Base-by-base conservation (phyloP, 352 stramenopile genomes). In the Globisporangium irregulare region DNA sequence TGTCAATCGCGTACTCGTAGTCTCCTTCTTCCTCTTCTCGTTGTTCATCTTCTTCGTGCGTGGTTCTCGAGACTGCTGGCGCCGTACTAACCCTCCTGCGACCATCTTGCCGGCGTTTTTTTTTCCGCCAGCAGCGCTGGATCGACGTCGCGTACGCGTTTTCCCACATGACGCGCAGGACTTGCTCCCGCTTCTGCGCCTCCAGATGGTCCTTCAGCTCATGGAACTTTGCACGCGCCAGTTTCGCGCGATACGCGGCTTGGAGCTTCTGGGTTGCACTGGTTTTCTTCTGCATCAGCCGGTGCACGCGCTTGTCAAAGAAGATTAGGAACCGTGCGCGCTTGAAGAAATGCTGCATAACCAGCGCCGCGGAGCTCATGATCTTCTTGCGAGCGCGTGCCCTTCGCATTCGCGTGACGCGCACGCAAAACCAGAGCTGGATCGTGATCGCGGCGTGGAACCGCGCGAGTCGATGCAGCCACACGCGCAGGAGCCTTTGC, bases 121-220 rank as follows among this genome's bases (percentile, higher is more conserved):
- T 62, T 25, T 72, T 67, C 6, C 79, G 76, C 82, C 85, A 93
- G 72, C 80, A 89, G 6, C 58, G 74, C 69, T 92, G 82, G 38
- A 93, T 86, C 5, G 72, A 78, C 12, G 80, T 89, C 25, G 86
- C 86, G 63, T 90, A 92, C n/a, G 82, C 79, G 34, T 90, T 88
- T 50, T 79, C 66, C 86, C 86, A 93, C 86, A 93, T 93, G 1
- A 59, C 12, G 2, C 76, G 66, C 32, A 93, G 64, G 24, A 89
- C 75, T 24, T 79, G 70, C 18, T 80, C 73, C 0, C 84, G 74
- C n/a, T 70, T 76, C 50, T 85, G 79, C 4, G 78, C 80, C 58
- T 93, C 86, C 41, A 93, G 66, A 4, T 67, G 61, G 55, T 89
- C 84, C 55, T 87, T 85, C n/a, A 93, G 69, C 10, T 71, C 71